Evolutionary conservation across 805 yeast species (phyloP), one percentile per base, ranked within the genome.

Genomic region (Sugiyamaella americana): DNA sequence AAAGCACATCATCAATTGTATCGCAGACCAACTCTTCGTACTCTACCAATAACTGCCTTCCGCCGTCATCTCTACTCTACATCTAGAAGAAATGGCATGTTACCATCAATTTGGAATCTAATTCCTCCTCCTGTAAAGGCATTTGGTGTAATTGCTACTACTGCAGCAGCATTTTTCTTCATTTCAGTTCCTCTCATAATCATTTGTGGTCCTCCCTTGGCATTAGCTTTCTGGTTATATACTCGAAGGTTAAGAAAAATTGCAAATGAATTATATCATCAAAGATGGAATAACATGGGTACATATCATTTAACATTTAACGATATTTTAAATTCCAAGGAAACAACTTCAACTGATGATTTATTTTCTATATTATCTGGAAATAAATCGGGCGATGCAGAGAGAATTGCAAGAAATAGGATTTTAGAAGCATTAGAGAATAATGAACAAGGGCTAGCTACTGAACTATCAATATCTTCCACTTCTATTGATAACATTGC

Each of bases 211-310:
- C 59, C 59, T 20, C 59, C 59, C 17, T 13, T 56, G 21, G 43
- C 48, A 3, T 35, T 56, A 17, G 58, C 47, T 11, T 29, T 37
- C 20, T 51, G 47, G 46, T 43, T 40, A 39, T 54, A 52, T 29
- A 34, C 45, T 10, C 44, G 52, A 2, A 32, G 50, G 16, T 16
- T 47, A 11, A 23, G 49, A 18, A 29, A 39, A n/a, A 24, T 53
- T 16, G 37, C 44, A n/a, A 34, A 40, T n/a, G 43, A 39, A 24
- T 43, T 56, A 34, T 44, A 46, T 26, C 48, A 45, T 34, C 57
- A 54, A 37, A 49, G 59, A 17, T 56, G 59, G 59, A 37, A 43
- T 39, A 51, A 54, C 41, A 42, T 54, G 55, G 55, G 51, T 17
- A 41, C 46, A 18, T 51, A 53, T 37, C 55, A 54, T 32, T 41